Conservation (phyloP, 192 early-diverging fungal species). For the Podila minutissima region DNA sequence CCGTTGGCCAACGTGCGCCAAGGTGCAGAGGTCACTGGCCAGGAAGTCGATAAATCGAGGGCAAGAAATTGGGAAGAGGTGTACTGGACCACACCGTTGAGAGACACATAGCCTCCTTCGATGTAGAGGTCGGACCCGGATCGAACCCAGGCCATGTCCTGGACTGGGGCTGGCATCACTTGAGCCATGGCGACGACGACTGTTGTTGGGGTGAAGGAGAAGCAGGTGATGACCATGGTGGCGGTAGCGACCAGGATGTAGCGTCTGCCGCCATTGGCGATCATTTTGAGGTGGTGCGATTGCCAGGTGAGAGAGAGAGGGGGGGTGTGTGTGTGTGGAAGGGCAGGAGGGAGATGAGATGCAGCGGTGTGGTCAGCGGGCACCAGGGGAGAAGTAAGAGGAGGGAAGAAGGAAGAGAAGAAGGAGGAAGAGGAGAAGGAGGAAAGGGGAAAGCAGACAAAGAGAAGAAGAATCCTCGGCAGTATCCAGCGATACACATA, state of each 20-base stretch:
- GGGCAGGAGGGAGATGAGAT: too few relatives aligned
- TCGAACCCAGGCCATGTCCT: conserved; percentile 7
- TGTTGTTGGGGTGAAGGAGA: conserved; percentile 3
- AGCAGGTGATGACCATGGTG: conserved; percentile 2
- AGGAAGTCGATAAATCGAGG: conserved; percentile 9
- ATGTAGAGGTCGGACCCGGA: conserved; percentile 2
- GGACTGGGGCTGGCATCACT: conserved; percentile 7
- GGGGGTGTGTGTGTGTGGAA: too few relatives aligned
- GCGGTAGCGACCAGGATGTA: neutral
- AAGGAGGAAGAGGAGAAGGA: neutral
- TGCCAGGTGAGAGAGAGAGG: neutral
- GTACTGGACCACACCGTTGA: neutral
- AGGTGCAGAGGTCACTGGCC: conserved; percentile 4
- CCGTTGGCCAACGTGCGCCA: conserved; percentile 8
- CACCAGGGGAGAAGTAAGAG: too few relatives aligned
- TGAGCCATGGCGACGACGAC: neutral
- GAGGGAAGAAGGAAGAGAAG: neutral
- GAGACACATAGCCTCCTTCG: conserved; percentile 9
- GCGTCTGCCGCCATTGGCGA: neutral
- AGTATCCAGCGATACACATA: too few relatives aligned
- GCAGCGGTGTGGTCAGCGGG: too few relatives aligned
- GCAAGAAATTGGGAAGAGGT: neutral
- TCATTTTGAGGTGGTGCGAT: neutral
- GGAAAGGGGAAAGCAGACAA: neutral
- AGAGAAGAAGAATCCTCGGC: too few relatives aligned